Conservation (phyloP, 2,329 filamentous ascomycete genomes). For the Scortechinia acanthostroma region DNA sequence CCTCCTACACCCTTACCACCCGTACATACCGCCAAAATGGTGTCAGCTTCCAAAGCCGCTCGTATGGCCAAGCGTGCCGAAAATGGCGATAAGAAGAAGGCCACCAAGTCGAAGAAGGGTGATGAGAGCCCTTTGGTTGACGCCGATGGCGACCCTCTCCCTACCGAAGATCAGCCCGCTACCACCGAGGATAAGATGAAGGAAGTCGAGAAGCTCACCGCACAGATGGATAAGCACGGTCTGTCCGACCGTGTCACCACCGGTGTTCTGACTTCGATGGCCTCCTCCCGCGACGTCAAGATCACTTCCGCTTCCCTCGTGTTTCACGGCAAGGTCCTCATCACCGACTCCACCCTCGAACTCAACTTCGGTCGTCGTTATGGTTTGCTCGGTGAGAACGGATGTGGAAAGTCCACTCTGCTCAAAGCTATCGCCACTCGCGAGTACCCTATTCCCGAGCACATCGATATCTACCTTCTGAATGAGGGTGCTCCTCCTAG, state of each 20-base stretch:
- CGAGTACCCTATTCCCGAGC: constrained; percentile 91
- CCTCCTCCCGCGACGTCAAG: constrained; percentile 88
- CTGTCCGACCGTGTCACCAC: constrained; percentile 97
- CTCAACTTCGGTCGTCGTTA: constrained; percentile 89
- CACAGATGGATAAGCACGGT: constrained; percentile 93
- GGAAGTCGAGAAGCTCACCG: constrained; percentile 77
- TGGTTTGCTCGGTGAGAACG: constrained; percentile 94
- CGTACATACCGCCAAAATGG: not conserved
- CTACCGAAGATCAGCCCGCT: constrained; percentile 56
- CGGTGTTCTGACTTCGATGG: constrained; percentile 82
- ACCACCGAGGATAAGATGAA: constrained; percentile 68
- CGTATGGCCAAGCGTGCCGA: constrained; percentile 1
- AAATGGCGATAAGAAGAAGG: constrained; percentile 40
- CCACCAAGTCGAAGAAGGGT: constrained; percentile 71
- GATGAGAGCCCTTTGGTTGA: constrained; percentile 40
- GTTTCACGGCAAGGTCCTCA: constrained; percentile 94
- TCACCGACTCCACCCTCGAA: constrained; percentile 89
- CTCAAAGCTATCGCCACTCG: constrained; percentile 88
- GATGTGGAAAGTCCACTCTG: constrained; percentile 96
- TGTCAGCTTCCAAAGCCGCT: not conserved
- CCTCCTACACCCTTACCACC: not conserved
- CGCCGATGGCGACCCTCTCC: no score
- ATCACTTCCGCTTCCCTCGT: constrained; percentile 88
- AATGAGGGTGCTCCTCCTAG: constrained; percentile 91
- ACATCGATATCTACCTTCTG: constrained; percentile 95